Base-by-base conservation (phyloP, 257 asterid species). In the Agastache rugosa region DNA sequence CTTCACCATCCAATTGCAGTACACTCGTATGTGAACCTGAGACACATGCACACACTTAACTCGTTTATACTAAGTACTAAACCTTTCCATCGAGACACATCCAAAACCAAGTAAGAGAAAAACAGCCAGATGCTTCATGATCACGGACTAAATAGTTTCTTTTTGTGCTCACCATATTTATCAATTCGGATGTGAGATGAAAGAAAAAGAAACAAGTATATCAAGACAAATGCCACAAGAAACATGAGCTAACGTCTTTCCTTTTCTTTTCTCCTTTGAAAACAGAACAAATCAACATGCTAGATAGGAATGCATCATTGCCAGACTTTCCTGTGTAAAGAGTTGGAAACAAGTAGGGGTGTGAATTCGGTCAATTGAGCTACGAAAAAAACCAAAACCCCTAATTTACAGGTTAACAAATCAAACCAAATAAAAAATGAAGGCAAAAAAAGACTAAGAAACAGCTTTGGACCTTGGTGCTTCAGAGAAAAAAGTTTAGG, bases 11-110 rank as follows among this genome's bases (percentile, higher is more conserved):
- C 11, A 29, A 47, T 73, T 19, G 16, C 22, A 16, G 16, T 22
- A 3, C 37, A 34, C 68, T n/a, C 17, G 27, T 64, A 55, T 14
- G 54, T 15, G 9, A 27, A 54, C 64, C 80, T 79, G 83, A 64
- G 69, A 20, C 20, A 34, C 35, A 35, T 44, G 60, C 50, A 69
- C 15, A 39, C 42, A 73, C 11, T 8, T 34, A 78, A 48, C 27
- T 48, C 37, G 17, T 60, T 47, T 47, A 5, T 4, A 14, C 0
- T 3, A 29, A 29, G n/a, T 47, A 60, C 42, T 22, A 2, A 23
- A 8, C 50, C 65, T 47, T 48, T 50, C 27, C 31, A 20, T 11
- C 8, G 37, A 71, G 73, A 50, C 51, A 31, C 12, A 51, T 23
- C 11, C 62, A 11, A 23, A 17, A 9, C 23, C 58, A 31, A 31